Evolutionary conservation across 1,139 yeast genomes (phyloP).

Genomic region (Yamadazyma triangularis): DNA sequence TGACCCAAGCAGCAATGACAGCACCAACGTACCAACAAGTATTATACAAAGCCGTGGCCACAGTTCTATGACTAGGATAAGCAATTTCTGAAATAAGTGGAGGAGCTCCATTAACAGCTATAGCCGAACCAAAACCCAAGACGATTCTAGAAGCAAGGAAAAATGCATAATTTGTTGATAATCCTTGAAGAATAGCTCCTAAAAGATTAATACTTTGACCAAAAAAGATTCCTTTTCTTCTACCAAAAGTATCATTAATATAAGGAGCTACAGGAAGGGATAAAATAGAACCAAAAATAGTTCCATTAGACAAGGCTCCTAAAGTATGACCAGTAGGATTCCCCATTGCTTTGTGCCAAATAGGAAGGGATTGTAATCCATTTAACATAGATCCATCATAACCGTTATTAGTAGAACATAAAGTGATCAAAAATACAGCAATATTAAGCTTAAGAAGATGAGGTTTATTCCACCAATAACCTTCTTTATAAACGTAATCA

Average conservation of each 20-base stretch:
- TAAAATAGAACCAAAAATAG: conserved; percentile 13
- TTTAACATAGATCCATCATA: conserved; percentile 49
- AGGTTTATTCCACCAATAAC: conserved; percentile 55
- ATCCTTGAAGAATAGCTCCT: conserved; percentile 38
- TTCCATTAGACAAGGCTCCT: conserved; percentile 40
- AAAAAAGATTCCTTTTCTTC: conserved; percentile 28
- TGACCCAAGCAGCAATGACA: conserved; percentile 10
- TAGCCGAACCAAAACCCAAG: conserved; percentile 32
- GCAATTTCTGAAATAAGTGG: conserved; percentile 23
- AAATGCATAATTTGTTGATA: conserved; percentile 29
- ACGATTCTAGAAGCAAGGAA: conserved; percentile 38
- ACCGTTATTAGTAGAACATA: conserved; percentile 46
- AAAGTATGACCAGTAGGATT: conserved; percentile 38
- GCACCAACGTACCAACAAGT: conserved; percentile 15
- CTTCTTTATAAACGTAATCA: conserved; percentile 51
- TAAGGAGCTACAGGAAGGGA: conserved; percentile 19
- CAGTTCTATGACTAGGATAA: conserved; percentile 15
- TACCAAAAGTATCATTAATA: conserved; percentile 40
- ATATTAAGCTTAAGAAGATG: conserved; percentile 41
- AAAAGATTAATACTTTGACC: conserved; percentile 31
- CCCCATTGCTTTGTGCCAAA: conserved; percentile 31
- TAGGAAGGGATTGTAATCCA: conserved; percentile 38
- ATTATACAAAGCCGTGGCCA: conserved; percentile 10
- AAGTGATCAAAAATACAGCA: conserved; percentile 26
- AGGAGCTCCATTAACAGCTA: conserved; percentile 26